Percentiles rank a stretch among this genome's conserved stretches.
These are phyloP conservation scores for Fusarium ramigenum DNA, from an alignment of 2,329 filamentous ascomycete genomes.

Conservation along the genomic window DNA sequence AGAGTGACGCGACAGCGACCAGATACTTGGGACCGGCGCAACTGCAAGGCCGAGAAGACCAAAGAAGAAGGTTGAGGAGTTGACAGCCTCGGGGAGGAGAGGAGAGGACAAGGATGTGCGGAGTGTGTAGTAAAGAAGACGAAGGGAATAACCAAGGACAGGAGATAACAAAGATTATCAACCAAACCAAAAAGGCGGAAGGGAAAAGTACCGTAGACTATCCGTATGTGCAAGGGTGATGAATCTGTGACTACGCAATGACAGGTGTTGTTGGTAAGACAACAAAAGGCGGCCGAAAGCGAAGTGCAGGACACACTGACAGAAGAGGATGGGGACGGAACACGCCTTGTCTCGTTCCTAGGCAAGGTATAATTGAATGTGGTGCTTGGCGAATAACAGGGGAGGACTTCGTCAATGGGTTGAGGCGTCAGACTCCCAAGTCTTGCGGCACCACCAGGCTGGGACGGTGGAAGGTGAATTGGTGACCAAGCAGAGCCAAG, in stretches of 20 bases:
- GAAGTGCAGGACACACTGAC: conserved; percentile 4
- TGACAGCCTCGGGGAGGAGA: not conserved
- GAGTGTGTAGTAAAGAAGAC: not conserved
- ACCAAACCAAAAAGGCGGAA: conserved; percentile 13
- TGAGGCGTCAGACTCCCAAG: not conserved
- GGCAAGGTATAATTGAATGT: conserved; percentile 16
- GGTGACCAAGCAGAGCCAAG: conserved; percentile 16
- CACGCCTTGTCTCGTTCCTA: conserved; percentile 20
- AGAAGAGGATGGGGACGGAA: not conserved
- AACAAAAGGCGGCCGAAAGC: conserved; percentile 23
- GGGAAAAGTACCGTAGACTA: not conserved
- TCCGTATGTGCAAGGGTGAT: conserved; percentile 12
- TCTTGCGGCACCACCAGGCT: conserved; percentile 32
- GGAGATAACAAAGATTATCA: conserved; percentile 23
- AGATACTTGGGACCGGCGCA: conserved; percentile 31
- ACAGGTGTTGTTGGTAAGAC: conserved; percentile 33
- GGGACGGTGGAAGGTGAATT: conserved; percentile 24
- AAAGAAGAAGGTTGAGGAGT: conserved; percentile 13
- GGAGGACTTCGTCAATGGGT: conserved; percentile 21
- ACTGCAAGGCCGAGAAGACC: conserved; percentile 15
- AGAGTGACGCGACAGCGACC: conserved; percentile 36
- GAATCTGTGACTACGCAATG: conserved; percentile 22
- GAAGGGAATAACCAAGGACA: conserved; percentile 17
- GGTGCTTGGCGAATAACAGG: conserved; percentile 31
- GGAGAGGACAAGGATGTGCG: conserved; percentile 1